phyloP scores from a whole-genome alignment of 257 asterid species.

The Oldenlandia corymbosa region DNA sequence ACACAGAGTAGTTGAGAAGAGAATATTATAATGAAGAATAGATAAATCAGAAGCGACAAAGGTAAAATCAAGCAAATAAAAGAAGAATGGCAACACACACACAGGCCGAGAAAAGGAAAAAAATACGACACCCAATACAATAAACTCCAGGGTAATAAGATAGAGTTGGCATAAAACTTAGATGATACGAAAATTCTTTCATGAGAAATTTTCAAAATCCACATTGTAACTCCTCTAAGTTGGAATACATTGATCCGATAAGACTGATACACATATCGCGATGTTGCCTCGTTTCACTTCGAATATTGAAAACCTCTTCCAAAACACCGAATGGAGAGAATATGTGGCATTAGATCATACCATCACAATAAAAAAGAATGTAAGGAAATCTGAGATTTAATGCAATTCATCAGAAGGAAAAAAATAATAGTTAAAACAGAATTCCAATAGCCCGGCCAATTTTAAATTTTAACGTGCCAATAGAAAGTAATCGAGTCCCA shows the following conservation, averaged over 20 bases:
- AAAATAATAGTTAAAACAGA: too few species aligned
- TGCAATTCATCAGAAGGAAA: neutral
- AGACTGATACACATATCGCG: slow-evolving; percentile 47
- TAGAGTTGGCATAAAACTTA: neutral
- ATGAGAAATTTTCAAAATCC: slow-evolving; percentile 3
- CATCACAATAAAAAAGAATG: slow-evolving; percentile 7
- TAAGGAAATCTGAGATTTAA: neutral
- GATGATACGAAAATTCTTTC: neutral
- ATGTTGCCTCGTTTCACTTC: slow-evolving; percentile 63
- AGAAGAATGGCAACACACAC: too few species aligned
- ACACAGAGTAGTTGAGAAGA: neutral
- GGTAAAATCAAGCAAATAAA: neutral
- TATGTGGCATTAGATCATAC: slow-evolving; percentile 45
- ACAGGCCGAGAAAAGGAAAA: neutral
- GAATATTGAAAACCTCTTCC: slow-evolving; percentile 66
- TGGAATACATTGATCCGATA: neutral
- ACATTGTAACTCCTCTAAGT: neutral
- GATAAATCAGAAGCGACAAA: neutral
- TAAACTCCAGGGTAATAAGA: neutral
- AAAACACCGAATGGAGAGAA: slow-evolving; percentile 71
- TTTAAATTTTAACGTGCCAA: neutral
- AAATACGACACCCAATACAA: neutral
- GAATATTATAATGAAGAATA: neutral
- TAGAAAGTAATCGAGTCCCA: too few species aligned
- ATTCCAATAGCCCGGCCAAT: neutral